A percentile compares a stretch with the other conserved stretches of the same genome.
Conservation (phyloP, 1,284 basidiomycete genomes). For the Cutaneotrichosporon mucoides region DNA sequence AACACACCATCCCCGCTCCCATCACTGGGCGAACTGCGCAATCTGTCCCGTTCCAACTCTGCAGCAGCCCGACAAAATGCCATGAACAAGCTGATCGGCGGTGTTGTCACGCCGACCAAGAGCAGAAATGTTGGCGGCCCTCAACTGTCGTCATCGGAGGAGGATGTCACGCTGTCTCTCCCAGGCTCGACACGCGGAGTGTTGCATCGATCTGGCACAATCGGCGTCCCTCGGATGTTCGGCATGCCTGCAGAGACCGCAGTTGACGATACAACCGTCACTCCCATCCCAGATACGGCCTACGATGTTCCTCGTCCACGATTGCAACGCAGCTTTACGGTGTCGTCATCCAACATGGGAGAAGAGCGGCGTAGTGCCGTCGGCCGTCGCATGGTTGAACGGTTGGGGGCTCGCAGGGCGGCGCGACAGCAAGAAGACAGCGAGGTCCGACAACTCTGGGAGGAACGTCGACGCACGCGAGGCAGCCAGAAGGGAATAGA, state of each 20-base stretch:
- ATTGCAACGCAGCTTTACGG: slow-evolving; percentile 45
- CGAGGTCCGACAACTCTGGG: slow-evolving; percentile 38
- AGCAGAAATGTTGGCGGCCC: slow-evolving; percentile 5
- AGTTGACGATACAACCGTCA: slow-evolving; percentile 5
- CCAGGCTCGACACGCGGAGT: slow-evolving; percentile 15
- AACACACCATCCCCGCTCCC: slow-evolving; percentile 45
- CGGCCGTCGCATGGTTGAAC: slow-evolving; percentile 47
- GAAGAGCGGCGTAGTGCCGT: slow-evolving; percentile 48
- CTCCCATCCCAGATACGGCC: slow-evolving; percentile 14
- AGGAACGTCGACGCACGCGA: slow-evolving; percentile 29
- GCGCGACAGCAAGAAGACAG: slow-evolving; percentile 39
- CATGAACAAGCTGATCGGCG: slow-evolving; percentile 48
- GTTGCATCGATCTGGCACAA: slow-evolving; percentile 35
- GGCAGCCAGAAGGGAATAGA: neutral
- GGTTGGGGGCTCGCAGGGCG: slow-evolving; percentile 40
- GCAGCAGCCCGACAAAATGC: slow-evolving; percentile 44
- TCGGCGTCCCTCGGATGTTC: slow-evolving; percentile 33
- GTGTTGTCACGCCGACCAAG: slow-evolving; percentile 14
- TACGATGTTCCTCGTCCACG: slow-evolving; percentile 33
- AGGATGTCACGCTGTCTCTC: slow-evolving; percentile 19
- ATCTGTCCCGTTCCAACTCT: slow-evolving; percentile 47
- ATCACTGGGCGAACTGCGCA: slow-evolving; percentile 40
- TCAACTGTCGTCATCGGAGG: slow-evolving; percentile 17
- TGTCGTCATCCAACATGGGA: slow-evolving; percentile 45
- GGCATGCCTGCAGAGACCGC: slow-evolving; percentile 9